Conservation (phyloP, 164 flowering plant genomes). For the Aristolochia fimbriata region DNA sequence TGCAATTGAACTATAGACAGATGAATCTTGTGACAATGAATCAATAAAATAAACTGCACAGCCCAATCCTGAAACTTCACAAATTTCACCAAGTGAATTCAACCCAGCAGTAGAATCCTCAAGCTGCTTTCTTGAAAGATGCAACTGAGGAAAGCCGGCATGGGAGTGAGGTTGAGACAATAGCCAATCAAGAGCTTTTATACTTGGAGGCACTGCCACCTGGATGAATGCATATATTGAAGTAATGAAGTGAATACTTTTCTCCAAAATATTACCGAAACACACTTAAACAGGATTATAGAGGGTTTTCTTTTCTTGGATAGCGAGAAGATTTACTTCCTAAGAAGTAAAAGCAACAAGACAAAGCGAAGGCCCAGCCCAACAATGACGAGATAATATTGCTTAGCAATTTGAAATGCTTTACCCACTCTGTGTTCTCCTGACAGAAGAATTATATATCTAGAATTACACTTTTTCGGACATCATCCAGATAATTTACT, state of each 20-base stretch:
- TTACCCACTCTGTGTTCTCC: neutral
- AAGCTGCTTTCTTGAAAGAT: conserved; percentile 39
- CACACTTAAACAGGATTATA: neutral
- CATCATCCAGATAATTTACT: too few species aligned
- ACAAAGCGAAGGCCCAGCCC: too few species aligned
- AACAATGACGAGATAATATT: neutral
- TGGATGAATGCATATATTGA: conserved; percentile 10
- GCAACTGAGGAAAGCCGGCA: conserved; percentile 60
- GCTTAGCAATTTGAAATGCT: neutral
- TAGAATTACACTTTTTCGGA: too few species aligned
- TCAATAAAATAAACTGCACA: conserved; percentile 46
- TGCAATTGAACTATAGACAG: conserved; percentile 17
- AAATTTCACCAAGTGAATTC: conserved; percentile 19
- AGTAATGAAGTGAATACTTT: neutral
- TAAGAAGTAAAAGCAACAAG: neutral
- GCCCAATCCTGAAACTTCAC: conserved; percentile 73
- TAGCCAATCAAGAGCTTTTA: conserved; percentile 62
- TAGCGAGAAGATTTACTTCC: neutral
- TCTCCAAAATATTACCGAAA: neutral
- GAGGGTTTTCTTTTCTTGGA: neutral
- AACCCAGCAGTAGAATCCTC: conserved; percentile 23
- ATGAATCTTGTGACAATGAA: conserved; percentile 19
- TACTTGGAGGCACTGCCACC: conserved; percentile 80
- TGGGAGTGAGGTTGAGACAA: conserved; percentile 51
- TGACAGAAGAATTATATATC: too few species aligned